Evolutionary conservation across 2,329 filamentous ascomycete genomes (phyloP).

Genomic region (Pestalotiopsis sp.): DNA sequence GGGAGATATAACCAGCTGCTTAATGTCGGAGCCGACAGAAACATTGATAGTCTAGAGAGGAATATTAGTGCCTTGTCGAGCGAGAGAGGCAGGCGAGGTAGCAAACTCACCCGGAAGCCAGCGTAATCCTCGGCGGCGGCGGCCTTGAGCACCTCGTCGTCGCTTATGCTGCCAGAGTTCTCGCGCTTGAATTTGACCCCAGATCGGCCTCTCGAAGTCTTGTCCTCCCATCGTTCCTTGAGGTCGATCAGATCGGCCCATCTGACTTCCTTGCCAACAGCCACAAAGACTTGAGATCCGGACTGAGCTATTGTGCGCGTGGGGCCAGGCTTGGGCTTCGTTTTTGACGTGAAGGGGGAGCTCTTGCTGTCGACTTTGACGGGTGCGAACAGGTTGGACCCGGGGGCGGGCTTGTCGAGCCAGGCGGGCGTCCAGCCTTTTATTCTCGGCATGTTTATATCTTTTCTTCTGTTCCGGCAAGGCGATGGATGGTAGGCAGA

Average conservation of each 20-base stretch:
- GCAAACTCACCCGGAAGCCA: conserved; percentile 47
- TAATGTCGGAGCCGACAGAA: conserved; percentile 78
- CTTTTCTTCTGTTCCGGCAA: conserved; percentile 15
- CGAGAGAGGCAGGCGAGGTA: conserved; percentile 18
- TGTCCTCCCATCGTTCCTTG: conserved; percentile 61
- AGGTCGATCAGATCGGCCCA: conserved; percentile 84
- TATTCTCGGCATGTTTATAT: conserved; percentile 73
- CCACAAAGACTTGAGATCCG: conserved; percentile 86
- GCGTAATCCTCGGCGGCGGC: conserved; percentile 27
- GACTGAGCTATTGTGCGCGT: conserved; percentile 74
- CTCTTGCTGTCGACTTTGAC: conserved; percentile 37
- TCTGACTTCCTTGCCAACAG: conserved; percentile 83
- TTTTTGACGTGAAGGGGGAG: conserved; percentile 33
- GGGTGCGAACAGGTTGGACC: conserved; percentile 73
- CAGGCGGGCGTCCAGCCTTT: conserved; percentile 84
- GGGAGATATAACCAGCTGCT: conserved; percentile 82
- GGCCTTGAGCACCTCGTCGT: conserved; percentile 29
- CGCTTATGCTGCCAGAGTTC: conserved; percentile 36
- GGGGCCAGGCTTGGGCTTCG: conserved; percentile 46
- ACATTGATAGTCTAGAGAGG: conserved; percentile 67
- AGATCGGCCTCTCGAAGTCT: conserved; percentile 33
- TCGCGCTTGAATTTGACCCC: conserved; percentile 48
- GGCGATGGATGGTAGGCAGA: conserved; percentile 20
- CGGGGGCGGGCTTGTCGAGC: conserved; percentile 77
- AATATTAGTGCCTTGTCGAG: neutral